Evolutionary conservation across 768 basidiomycete species (phyloP), one percentile per base, ranked within the genome.

Genomic region (Auriscalpium vulgare): DNA sequence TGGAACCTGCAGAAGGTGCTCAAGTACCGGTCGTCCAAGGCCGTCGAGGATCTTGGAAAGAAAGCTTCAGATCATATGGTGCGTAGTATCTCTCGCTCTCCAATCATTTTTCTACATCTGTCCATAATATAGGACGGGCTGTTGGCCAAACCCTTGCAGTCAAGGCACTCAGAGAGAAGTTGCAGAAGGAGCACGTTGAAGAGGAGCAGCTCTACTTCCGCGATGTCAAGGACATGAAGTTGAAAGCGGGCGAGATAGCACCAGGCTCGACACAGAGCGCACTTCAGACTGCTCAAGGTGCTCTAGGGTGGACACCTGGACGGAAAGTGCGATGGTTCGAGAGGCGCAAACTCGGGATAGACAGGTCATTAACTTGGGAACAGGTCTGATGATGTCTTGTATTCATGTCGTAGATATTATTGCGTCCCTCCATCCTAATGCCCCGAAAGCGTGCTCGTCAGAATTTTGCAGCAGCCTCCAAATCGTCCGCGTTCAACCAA

Each of bases 1-100:
- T 83, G 82, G 78, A 91, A 89, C 67, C 69, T 92, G 40, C 81
- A 85, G 62, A 91, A 91, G 68, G 75, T 85, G 4, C 70, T 92
- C 19, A 81, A 73, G 52, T 92, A 78, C 66, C 75, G 85, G 52
- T 70, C 74, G 16, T 60, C 65, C 34, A 71, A 72, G 56, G 82
- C 82, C 23, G 62, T 78, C 9, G 56, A 64, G 10, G 73, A 78
- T 21, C 65, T 92, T 23, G 74, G 75, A 54, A 66, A 71, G 58
- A 87, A 84, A 65, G 85, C 83, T 6, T 72, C 74, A 34, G 75
- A 78, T 46, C 83, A 91, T 68, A 79, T 85, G 59, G 90, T 91
- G 64, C 63, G 87, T 76, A 3, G 10, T 29, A 7, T 29, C 29
- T 29, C 29, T 29, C 29, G 29, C 29, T 29, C 29, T 29, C 29